These are phyloP conservation scores for Prasinococcaceae sp. DNA, from an alignment of 139 green algal genomes.

Conservation along the genomic window DNA sequence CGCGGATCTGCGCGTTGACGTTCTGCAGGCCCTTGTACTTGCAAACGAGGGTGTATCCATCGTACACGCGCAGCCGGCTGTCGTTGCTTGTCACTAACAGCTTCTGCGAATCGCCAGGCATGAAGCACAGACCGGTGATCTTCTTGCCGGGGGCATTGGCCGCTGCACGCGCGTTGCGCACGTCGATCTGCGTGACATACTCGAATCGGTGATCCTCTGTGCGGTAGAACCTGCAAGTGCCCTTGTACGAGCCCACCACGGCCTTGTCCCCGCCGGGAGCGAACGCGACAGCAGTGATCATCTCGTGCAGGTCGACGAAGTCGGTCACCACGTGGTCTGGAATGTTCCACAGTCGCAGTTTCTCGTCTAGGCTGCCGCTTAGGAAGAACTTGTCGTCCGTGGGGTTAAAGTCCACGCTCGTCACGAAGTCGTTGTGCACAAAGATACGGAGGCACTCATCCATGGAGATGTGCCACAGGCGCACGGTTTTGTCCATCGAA, in stretches of 20 bases:
- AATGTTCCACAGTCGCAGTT: conserved; percentile 75
- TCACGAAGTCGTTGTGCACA: conserved; percentile 35
- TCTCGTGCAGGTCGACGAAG: conserved; percentile 68
- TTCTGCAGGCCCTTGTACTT: conserved; percentile 81
- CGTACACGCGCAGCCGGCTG: conserved; percentile 45
- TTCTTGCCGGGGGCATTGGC: conserved; percentile 54
- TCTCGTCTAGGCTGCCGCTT: conserved; percentile 62
- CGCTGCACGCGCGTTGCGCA: conserved; percentile 31
- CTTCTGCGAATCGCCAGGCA: conserved; percentile 31
- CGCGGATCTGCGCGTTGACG: conserved; percentile 48
- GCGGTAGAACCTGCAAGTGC: conserved; percentile 50
- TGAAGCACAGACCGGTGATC: conserved; percentile 59
- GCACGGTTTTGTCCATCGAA: conserved; percentile 74
- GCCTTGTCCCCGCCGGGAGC: conserved; percentile 31
- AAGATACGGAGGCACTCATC: conserved; percentile 33
- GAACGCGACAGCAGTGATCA: conserved; percentile 73
- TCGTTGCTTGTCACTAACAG: conserved; percentile 79
- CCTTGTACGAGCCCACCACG: conserved; percentile 30
- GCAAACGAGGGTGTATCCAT: conserved; percentile 39
- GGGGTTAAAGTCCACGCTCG: conserved; percentile 63
- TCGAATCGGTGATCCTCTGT: conserved; percentile 37
- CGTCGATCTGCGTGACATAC: conserved; percentile 55
- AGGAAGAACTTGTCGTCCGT: conserved; percentile 63
- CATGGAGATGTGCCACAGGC: conserved; percentile 70
- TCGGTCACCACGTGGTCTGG: conserved; percentile 49